Conservation (phyloP, 2,329 filamentous ascomycete genomes). For the Furcasterigmium furcatum region DNA sequence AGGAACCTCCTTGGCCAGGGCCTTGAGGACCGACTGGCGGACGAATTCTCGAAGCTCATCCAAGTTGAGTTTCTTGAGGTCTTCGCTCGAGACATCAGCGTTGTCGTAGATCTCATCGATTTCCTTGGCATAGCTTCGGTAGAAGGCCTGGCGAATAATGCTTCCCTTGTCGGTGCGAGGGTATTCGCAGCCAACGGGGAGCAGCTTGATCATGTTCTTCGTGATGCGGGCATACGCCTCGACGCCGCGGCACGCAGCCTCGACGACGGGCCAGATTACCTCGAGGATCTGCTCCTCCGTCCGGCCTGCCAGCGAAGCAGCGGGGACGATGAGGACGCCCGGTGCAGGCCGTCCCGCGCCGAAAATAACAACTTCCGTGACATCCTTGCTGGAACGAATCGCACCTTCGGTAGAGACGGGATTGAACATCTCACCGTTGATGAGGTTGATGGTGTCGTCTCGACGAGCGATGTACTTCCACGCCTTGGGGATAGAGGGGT, state of each 20-base stretch:
- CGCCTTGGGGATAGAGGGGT: conserved; percentile 45
- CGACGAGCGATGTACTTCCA: conserved; percentile 62
- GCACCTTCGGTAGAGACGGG: conserved; percentile 57
- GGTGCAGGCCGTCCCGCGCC: conserved; percentile 54
- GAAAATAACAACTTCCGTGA: conserved; percentile 58
- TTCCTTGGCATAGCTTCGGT: conserved; percentile 10
- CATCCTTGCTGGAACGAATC: conserved; percentile 36
- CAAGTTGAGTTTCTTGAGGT: conserved; percentile 15
- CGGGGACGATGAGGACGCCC: conserved; percentile 52
- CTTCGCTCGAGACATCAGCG: conserved; percentile 16
- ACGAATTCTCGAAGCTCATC: conserved; percentile 29
- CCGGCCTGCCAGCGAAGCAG: conserved; percentile 10
- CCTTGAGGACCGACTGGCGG: conserved; percentile 20
- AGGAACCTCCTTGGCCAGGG: conserved; percentile 18
- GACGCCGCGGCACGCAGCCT: conserved; percentile 22
- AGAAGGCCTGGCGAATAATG: conserved; percentile 25
- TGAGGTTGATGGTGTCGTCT: conserved; percentile 59
- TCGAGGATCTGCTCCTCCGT: conserved; percentile 21
- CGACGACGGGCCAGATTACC: conserved; percentile 27
- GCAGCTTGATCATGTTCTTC: conserved; percentile 44
- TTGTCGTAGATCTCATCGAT: conserved; percentile 23
- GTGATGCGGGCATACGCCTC: conserved; percentile 35
- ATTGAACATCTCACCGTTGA: conserved; percentile 69
- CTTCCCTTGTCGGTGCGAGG: conserved; percentile 30
- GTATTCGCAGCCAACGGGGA: conserved; percentile 36